phyloP scores from a whole-genome alignment of 805 yeast species.

The Ogataea neopini region DNA sequence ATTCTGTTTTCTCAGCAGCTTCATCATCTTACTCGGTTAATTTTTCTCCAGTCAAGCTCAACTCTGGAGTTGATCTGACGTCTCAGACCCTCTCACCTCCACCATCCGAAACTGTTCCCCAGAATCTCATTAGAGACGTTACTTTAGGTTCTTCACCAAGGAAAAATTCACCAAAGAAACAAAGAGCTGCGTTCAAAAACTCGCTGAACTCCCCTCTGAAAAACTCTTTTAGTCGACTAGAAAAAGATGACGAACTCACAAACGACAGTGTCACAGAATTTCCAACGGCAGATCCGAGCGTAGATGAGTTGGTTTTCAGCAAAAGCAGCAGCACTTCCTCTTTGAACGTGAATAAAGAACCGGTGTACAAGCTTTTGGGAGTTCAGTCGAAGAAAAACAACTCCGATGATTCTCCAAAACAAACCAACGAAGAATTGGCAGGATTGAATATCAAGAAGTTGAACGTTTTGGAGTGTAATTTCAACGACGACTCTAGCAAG shows the following conservation, averaged over 20 bases:
- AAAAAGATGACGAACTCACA: constrained; percentile 4
- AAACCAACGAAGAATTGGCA: constrained; percentile 5
- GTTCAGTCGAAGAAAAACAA: constrained; percentile 3
- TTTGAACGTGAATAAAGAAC: constrained; percentile 13
- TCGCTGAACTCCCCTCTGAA: constrained; percentile 21
- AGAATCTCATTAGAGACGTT: constrained; percentile 16
- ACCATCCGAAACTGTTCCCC: constrained; percentile 2
- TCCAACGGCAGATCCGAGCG: constrained; percentile 8
- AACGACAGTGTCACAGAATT: neutral
- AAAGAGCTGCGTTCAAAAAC: constrained; percentile 14
- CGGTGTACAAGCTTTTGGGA: constrained; percentile 18
- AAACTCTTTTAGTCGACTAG: constrained; percentile 9
- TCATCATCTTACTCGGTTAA: constrained; percentile 19
- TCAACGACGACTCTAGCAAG: constrained; percentile 1
- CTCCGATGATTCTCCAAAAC: neutral
- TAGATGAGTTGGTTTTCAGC: constrained; percentile 32
- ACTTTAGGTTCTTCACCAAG: constrained; percentile 37
- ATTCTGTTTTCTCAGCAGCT: constrained; percentile 15
- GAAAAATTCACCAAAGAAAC: constrained; percentile 28
- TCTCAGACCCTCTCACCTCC: constrained; percentile 8
- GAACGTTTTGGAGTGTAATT: neutral
- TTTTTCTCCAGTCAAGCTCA: constrained; percentile 9
- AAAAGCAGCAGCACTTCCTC: constrained; percentile 16
- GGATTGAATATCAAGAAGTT: constrained; percentile 14
- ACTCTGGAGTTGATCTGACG: constrained; percentile 1